phyloP scores from a whole-genome alignment of 2,329 filamentous ascomycete genomes.

The Cordyceps cateniannulata region DNA sequence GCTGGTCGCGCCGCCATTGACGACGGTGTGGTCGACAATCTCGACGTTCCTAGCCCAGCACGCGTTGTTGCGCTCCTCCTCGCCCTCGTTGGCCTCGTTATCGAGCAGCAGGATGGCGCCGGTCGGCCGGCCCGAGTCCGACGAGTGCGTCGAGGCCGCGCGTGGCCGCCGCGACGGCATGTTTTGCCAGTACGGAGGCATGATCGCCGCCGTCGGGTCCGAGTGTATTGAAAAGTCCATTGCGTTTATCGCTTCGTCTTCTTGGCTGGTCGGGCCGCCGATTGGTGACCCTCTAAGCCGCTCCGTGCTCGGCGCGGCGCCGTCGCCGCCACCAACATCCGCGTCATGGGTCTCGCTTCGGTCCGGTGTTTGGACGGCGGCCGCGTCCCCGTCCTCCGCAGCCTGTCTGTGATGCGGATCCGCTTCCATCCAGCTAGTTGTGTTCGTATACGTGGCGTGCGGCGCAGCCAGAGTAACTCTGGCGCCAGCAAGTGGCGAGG shows the following conservation, averaged over 20 bases:
- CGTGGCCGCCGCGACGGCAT: constrained; percentile 30
- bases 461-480: background rate
- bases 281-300: background rate
- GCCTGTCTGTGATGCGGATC: no score
- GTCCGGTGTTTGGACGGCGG: background rate
- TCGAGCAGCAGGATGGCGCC: constrained; percentile 57
- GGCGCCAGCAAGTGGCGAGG: background rate
- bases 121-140: constrained; percentile 40
- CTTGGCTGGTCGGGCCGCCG: background rate
- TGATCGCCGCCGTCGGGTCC: constrained; percentile 22
- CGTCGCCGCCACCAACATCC: background rate
- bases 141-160: constrained; percentile 38
- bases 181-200: constrained; percentile 41
- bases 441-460: background rate
- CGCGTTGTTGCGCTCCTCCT: constrained; percentile 44
- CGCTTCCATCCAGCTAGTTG: constrained; percentile 1
- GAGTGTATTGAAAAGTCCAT: constrained; percentile 20
- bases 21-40: constrained; percentile 49
- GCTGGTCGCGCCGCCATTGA: constrained; percentile 50
- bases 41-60: constrained; percentile 61
- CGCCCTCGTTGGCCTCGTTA: constrained; percentile 47
- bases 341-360: background rate
- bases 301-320: background rate
- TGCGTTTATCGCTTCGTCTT: constrained; percentile 12
- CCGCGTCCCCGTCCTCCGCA: background rate